Evolutionary conservation across 1,284 basidiomycete genomes (phyloP).

Genomic region (Cryptococcus sp.): DNA sequence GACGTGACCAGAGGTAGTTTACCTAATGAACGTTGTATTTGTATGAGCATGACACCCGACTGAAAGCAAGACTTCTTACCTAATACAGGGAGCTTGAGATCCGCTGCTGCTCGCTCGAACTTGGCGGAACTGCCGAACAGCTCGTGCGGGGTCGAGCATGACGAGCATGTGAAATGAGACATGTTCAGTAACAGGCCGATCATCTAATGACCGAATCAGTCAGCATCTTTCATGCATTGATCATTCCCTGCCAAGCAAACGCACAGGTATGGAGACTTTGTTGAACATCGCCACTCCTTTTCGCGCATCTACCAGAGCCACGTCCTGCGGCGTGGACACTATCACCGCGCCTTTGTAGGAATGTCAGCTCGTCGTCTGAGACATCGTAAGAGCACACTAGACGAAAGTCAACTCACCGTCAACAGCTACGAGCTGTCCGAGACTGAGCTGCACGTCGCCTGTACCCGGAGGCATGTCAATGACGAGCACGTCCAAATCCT

Average conservation of each 20-base stretch:
- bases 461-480: conserved; percentile 98
- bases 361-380: background rate
- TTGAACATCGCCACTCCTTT: conserved; percentile 93
- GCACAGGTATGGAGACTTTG: conserved; percentile 83
- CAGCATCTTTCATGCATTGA: background rate
- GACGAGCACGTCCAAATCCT: conserved; percentile 76
- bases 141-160: conserved; percentile 70
- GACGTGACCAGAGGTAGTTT: conserved; percentile 76
- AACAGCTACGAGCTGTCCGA: conserved; percentile 86
- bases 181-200: conserved; percentile 88
- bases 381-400: background rate
- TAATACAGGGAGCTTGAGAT: conserved; percentile 67
- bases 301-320: conserved; percentile 86
- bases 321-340: conserved; percentile 93
- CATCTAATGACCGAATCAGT: conserved; percentile 61
- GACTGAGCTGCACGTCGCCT: conserved; percentile 89
- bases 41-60: background rate
- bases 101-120: conserved; percentile 66
- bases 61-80: conserved; percentile 55
- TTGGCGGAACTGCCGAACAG: conserved; percentile 73
- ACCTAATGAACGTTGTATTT: conserved; percentile 21
- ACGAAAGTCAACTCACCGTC: conserved; percentile 62
- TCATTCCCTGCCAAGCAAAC: conserved; percentile 9
- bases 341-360: conserved; percentile 71
- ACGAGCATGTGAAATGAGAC: conserved; percentile 76